Conservation (phyloP, 306 rosid genomes). For the Rosa chinensis region DNA sequence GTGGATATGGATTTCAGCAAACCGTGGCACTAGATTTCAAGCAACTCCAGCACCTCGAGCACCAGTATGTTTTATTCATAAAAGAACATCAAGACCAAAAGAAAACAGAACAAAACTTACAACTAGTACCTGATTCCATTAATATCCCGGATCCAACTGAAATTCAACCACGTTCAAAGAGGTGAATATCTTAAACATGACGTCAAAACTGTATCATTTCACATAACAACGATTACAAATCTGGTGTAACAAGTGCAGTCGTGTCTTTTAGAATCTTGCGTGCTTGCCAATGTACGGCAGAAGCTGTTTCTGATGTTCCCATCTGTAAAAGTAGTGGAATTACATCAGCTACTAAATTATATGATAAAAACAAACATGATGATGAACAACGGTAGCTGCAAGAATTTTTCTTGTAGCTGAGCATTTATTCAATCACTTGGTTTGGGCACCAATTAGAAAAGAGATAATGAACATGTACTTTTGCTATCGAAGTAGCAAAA, state of each 20-base stretch:
- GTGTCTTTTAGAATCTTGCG: constrained; percentile 65
- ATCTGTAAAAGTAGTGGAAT: constrained; percentile 51
- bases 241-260: constrained; percentile 38
- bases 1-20: neutral
- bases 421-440: neutral
- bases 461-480: neutral
- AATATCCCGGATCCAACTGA: neutral
- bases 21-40: neutral
- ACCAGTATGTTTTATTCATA: neutral
- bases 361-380: neutral
- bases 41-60: neutral
- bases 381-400: neutral
- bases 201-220: constrained; percentile 48
- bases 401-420: neutral
- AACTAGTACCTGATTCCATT: neutral
- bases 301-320: constrained; percentile 77
- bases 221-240: constrained; percentile 33
- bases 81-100: neutral
- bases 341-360: neutral
- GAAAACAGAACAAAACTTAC: neutral
- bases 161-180: neutral
- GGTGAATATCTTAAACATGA: neutral
- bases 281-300: constrained; percentile 69
- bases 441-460: neutral
- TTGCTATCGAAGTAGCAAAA: neutral